phyloP scores from a whole-genome alignment of 2,329 filamentous ascomycete genomes.

The Fusarium humuli region DNA sequence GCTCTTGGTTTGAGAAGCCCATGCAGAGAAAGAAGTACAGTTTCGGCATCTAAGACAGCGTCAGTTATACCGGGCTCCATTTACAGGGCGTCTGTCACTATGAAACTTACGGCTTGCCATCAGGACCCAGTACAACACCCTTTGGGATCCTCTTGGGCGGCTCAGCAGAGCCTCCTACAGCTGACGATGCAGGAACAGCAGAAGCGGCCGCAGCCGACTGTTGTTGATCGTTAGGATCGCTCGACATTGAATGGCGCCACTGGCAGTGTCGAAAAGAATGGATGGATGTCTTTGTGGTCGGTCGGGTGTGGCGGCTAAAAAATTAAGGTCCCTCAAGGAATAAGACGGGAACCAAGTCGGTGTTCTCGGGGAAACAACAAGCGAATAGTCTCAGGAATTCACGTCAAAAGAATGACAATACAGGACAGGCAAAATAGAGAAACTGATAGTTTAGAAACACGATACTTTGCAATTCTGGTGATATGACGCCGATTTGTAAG shows the following conservation, averaged over 20 bases:
- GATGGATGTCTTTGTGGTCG: neutral
- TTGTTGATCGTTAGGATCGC: constrained; percentile 41
- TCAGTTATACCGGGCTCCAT: constrained; percentile 31
- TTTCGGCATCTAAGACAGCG: constrained; percentile 48
- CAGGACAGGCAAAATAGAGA: constrained; percentile 1
- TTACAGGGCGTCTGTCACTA: constrained; percentile 12
- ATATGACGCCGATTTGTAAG: constrained; percentile 45
- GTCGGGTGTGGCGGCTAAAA: constrained; percentile 16
- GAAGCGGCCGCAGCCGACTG: constrained; percentile 37
- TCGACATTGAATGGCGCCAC: constrained; percentile 46
- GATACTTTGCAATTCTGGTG: constrained; percentile 23
- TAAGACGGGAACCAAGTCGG: constrained; percentile 17
- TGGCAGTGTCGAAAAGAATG: constrained; percentile 12
- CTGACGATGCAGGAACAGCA: constrained; percentile 33
- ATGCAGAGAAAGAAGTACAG: constrained; percentile 53
- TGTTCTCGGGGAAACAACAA: constrained; percentile 13
- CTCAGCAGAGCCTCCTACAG: constrained; percentile 45
- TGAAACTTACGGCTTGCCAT: constrained; percentile 82
- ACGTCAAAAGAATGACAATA: neutral
- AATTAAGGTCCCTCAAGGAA: constrained; percentile 8
- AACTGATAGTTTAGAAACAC: neutral
- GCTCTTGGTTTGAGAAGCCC: constrained; percentile 65
- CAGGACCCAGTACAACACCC: constrained; percentile 79
- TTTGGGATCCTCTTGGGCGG: constrained; percentile 70
- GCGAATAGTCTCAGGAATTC: neutral